Evolutionary conservation across 345 rosid species (phyloP).

Genomic region (Sisymbrium irio): DNA sequence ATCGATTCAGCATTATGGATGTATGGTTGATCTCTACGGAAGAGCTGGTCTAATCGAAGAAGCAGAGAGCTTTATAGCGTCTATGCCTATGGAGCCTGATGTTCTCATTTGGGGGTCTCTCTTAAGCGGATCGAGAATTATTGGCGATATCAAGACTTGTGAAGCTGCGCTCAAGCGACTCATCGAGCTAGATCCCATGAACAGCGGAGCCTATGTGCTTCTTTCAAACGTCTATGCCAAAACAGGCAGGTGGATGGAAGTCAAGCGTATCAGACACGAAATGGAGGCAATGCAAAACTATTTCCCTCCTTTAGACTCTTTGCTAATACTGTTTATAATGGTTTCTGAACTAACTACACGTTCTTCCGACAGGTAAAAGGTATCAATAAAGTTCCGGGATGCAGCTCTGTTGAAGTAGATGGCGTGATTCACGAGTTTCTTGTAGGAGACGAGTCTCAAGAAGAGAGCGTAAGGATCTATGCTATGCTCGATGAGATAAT

Average conservation of each 20-base stretch:
- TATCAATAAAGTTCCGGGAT: slow-evolving; percentile 50
- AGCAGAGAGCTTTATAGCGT: slow-evolving; percentile 39
- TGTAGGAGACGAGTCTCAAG: slow-evolving; percentile 45
- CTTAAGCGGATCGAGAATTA: slow-evolving; percentile 44
- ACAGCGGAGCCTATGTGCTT: slow-evolving; percentile 45
- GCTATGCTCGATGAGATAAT: slow-evolving; percentile 49
- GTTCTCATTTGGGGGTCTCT: slow-evolving; percentile 52
- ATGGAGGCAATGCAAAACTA: slow-evolving; percentile 36
- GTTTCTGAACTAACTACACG: background rate
- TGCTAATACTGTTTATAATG: background rate
- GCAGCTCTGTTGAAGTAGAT: slow-evolving; percentile 45
- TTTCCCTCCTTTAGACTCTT: background rate
- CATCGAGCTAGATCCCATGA: slow-evolving; percentile 42
- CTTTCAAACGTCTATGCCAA: slow-evolving; percentile 47
- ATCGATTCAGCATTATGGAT: slow-evolving; percentile 43
- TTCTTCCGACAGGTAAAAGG: slow-evolving; percentile 27
- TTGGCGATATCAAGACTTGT: slow-evolving; percentile 44
- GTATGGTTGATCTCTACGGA: slow-evolving; percentile 55
- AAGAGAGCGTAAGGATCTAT: slow-evolving; percentile 36
- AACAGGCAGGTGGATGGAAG: slow-evolving; percentile 46
- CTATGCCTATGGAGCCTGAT: slow-evolving; percentile 52
- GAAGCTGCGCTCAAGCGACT: slow-evolving; percentile 38
- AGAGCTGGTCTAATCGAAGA: slow-evolving; percentile 47
- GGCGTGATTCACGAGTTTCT: slow-evolving; percentile 51
- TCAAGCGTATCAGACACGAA: slow-evolving; percentile 36